Evolutionary conservation across 345 rosid species (phyloP).

Genomic region (Citrus medica): DNA sequence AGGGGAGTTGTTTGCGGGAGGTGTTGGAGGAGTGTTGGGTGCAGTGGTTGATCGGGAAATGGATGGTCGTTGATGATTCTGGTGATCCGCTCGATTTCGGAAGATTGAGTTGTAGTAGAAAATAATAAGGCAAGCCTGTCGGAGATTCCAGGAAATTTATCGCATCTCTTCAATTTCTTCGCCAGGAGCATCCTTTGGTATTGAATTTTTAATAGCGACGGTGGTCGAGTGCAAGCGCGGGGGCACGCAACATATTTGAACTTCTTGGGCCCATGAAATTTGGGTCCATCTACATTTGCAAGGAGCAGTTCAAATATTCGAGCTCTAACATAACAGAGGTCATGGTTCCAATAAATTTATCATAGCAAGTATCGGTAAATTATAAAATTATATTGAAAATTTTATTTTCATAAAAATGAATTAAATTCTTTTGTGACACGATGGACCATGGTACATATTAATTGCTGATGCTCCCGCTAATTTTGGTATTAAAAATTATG

Average conservation of each 20-base stretch:
- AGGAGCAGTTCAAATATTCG: neutral
- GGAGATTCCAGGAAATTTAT: neutral
- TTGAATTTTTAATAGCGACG: rapidly evolving
- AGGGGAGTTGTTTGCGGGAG: slow-evolving; percentile 33
- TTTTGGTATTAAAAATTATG: too few species aligned
- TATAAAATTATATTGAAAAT: too few species aligned
- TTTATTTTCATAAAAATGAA: too few species aligned
- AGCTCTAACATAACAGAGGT: neutral
- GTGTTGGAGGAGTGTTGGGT: slow-evolving; percentile 39
- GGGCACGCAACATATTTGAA: neutral
- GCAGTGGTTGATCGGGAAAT: slow-evolving; percentile 59
- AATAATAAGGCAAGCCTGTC: neutral
- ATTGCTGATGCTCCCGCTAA: too few species aligned
- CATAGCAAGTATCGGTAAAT: neutral
- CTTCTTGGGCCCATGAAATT: neutral
- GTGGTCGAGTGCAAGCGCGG: neutral
- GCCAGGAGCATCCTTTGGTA: neutral
- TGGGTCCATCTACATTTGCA: neutral
- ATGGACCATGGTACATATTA: too few species aligned
- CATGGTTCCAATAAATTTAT: neutral
- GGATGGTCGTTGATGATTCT: slow-evolving; percentile 74
- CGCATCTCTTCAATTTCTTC: neutral
- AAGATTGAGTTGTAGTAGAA: slow-evolving; percentile 1
- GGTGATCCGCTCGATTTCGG: slow-evolving; percentile 46
- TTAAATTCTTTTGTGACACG: too few species aligned